Base-by-base conservation (phyloP, 2,329 filamentous ascomycete species). In the Botrytis hyacinthi region DNA sequence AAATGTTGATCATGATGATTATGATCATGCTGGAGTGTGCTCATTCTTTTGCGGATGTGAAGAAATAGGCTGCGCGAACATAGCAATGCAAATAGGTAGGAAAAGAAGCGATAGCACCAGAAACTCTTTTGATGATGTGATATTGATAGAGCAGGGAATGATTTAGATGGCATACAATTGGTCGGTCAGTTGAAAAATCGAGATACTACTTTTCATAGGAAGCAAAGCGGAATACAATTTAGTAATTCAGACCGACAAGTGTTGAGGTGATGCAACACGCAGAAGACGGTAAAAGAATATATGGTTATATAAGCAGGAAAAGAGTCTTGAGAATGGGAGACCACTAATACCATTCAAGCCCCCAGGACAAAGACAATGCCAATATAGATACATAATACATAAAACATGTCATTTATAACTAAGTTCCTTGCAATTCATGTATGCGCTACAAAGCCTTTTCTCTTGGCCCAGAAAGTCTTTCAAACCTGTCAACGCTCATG, bases 401-500 rank as follows among this genome's bases (percentile, higher is more conserved):
- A 35, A 66, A 42, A 37, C n/a, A 32, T 44, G 57, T 44, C 10
- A 69, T 69, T 32, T 6, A 42, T 26, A 16, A 22, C 35, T 9
- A 69, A 57, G 7, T 22, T 29, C 32, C 29, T 29, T 57, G 22
- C 18, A 32, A 16, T 29, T 32, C 26, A 26, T 65, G 48, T 10
- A 10, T 16, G 46, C 22, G 3, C 73, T 74, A 80, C 70, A 81
- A 72, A 29, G 77, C 78, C 62, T 79, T 81, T 73, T 81, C 88
- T 79, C 91, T 84, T 79, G 87, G 88, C 59, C 83, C 83, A 59
- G 85, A 87, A 85, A 93, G 89, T 79, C 85, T 87, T 83, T 93
- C 91, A 81, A 93, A 93, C 54, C 87, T 86, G 83, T 93, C 91
- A 66, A 93, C 88, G 75, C 84, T 88, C 91, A 93, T 93, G 7